These are phyloP conservation scores for Cordyceps pruinosa DNA, from an alignment of 2,329 filamentous ascomycete genomes.

Conservation along the genomic window DNA sequence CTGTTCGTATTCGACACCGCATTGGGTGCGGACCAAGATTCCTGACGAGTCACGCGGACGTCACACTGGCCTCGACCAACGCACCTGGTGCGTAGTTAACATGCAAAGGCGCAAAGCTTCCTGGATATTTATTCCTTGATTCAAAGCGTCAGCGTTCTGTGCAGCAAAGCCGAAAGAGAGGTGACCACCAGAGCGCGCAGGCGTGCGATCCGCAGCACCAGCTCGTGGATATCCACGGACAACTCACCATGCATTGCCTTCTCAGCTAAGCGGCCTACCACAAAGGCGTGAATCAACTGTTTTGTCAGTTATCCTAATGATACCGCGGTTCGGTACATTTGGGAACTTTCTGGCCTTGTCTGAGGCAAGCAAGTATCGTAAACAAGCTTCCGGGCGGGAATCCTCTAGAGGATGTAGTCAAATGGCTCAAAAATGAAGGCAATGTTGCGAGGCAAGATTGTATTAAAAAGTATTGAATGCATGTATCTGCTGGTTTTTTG, in stretches of 20 bases:
- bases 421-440: no score
- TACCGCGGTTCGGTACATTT: no score
- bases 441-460: no score
- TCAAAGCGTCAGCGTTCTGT: neutral
- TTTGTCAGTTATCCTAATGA: no score
- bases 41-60: conserved; percentile 7
- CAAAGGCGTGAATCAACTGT: neutral
- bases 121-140: neutral
- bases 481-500: no score
- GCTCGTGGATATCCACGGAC: no score
- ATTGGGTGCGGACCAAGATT: neutral
- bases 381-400: no score
- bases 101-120: neutral
- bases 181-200: neutral
- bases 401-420: no score
- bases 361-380: no score
- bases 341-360: no score
- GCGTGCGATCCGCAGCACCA: neutral
- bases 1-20: neutral
- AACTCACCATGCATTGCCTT: neutral
- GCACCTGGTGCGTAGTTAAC: neutral
- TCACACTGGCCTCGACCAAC: neutral
- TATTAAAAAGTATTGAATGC: no score
- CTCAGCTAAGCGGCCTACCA: no score
- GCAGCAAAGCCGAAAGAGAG: neutral